These are phyloP conservation scores for Dipodascus geniculatus DNA, from an alignment of 805 yeast genomes.

Conservation along the genomic window DNA sequence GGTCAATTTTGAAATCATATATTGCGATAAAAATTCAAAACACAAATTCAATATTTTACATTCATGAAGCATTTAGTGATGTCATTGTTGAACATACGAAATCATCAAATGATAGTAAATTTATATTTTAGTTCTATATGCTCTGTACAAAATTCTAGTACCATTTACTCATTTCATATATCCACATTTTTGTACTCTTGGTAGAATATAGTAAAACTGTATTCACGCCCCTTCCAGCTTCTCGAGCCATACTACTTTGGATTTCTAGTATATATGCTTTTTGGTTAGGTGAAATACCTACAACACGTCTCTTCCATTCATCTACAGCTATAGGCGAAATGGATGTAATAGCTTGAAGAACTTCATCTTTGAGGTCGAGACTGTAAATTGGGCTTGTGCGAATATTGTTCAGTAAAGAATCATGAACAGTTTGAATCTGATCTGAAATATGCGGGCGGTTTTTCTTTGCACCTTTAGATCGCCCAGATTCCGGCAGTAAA, in stretches of 20 bases:
- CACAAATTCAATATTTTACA: no score
- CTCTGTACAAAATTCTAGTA: background rate
- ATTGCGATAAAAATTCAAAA: no score
- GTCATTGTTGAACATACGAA: no score
- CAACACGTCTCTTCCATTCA: conserved; percentile 65
- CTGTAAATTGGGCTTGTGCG: conserved; percentile 62
- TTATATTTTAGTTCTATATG: no score
- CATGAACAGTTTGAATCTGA: conserved; percentile 51
- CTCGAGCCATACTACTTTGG: conserved; percentile 58
- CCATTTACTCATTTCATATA: conserved; percentile 50
- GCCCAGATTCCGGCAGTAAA: conserved; percentile 71
- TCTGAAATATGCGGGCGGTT: conserved; percentile 77
- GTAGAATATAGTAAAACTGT: conserved; percentile 72
- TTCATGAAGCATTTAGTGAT: no score
- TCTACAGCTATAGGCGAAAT: conserved; percentile 22
- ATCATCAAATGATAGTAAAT: no score
- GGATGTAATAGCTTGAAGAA: conserved; percentile 56
- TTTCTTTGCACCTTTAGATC: conserved; percentile 55
- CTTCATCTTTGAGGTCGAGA: conserved; percentile 73
- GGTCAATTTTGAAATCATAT: no score
- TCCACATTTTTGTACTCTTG: conserved; percentile 60
- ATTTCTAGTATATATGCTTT: conserved; percentile 69
- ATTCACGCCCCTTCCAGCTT: conserved; percentile 54
- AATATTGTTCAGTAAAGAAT: conserved; percentile 40
- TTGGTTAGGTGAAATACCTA: conserved; percentile 73